Percentiles rank a stretch among this genome's conserved stretches.
These are phyloP conservation scores for Candida tibetensis DNA, from an alignment of 805 yeast species.

Conservation along the genomic window DNA sequence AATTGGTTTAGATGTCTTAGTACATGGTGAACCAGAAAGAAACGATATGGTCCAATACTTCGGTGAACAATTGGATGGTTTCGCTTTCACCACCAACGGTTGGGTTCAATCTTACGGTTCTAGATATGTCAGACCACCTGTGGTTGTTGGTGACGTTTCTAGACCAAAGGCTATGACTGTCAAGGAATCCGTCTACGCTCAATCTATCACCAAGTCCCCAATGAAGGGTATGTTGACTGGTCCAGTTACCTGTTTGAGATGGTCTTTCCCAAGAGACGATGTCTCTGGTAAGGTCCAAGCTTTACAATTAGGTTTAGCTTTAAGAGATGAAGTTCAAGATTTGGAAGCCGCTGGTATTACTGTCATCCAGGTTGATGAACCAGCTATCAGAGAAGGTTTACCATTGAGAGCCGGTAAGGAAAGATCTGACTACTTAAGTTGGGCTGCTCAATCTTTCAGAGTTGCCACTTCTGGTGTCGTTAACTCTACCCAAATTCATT, in stretches of 20 bases:
- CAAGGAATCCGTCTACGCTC: constrained; percentile 98
- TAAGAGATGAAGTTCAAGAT: constrained; percentile 97
- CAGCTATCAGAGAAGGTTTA: constrained; percentile 99
- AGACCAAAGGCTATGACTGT: constrained; percentile 99
- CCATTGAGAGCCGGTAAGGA: constrained; percentile 98
- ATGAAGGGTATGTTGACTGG: constrained; percentile 99
- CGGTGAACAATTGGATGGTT: constrained; percentile 98
- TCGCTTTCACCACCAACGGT: constrained; percentile 97
- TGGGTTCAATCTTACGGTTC: constrained; percentile 99
- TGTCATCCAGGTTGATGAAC: constrained; percentile 99
- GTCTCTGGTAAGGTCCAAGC: constrained; percentile 91
- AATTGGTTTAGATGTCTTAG: constrained; percentile 95
- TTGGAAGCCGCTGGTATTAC: constrained; percentile 97
- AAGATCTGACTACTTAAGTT: constrained; percentile 92
- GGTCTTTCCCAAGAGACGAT: constrained; percentile 99
- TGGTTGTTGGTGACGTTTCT: constrained; percentile 97
- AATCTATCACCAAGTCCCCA: constrained; percentile 91
- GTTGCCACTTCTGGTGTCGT: constrained; percentile 98
- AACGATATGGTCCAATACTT: constrained; percentile 99
- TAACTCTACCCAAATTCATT: constrained; percentile 96
- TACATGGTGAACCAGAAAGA: constrained; percentile 99
- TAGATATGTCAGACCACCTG: constrained; percentile 99
- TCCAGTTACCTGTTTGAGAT: constrained; percentile 98
- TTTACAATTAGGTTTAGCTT: constrained; percentile 93
- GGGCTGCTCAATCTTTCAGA: constrained; percentile 99